Evolutionary conservation across 176 grass and related monocot genomes (phyloP).

Genomic region (Avena insularis): DNA sequence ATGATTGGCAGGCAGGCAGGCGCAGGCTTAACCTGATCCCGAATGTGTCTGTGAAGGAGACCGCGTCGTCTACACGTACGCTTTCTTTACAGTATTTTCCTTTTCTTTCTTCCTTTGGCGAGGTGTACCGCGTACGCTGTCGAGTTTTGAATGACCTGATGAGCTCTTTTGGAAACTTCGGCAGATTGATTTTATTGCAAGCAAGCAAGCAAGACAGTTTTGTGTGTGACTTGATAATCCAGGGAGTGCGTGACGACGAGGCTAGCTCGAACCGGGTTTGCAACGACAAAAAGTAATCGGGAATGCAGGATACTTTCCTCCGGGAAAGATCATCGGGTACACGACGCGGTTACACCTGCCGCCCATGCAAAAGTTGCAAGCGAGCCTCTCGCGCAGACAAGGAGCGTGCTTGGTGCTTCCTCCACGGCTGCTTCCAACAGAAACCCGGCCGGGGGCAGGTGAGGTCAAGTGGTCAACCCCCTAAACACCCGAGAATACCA

Average conservation of each 20-base stretch:
- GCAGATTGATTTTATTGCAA: background rate
- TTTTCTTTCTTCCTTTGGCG: background rate
- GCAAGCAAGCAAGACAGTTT: background rate
- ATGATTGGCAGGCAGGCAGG: conserved; percentile 24
- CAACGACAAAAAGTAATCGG: background rate
- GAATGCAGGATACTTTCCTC: background rate
- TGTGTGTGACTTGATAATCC: background rate
- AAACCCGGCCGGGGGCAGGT: background rate
- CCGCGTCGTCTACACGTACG: background rate
- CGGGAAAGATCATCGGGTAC: conserved; percentile 11
- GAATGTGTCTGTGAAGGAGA: conserved; percentile 20
- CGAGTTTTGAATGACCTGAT: background rate
- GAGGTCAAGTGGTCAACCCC: conserved; percentile 33
- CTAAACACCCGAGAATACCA: no score
- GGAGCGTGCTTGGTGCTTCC: conserved; percentile 39
- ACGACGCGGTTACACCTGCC: conserved; percentile 12
- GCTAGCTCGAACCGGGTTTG: background rate
- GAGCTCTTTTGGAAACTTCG: background rate
- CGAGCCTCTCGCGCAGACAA: background rate
- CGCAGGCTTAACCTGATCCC: background rate
- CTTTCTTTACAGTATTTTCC: background rate
- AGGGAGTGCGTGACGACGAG: conserved; percentile 37
- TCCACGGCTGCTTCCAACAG: background rate
- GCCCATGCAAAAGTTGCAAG: conserved; percentile 37
- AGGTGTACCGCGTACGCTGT: background rate